Evolutionary conservation across 441 rosid genomes (phyloP).

Genomic region (Croton laevigatus): DNA sequence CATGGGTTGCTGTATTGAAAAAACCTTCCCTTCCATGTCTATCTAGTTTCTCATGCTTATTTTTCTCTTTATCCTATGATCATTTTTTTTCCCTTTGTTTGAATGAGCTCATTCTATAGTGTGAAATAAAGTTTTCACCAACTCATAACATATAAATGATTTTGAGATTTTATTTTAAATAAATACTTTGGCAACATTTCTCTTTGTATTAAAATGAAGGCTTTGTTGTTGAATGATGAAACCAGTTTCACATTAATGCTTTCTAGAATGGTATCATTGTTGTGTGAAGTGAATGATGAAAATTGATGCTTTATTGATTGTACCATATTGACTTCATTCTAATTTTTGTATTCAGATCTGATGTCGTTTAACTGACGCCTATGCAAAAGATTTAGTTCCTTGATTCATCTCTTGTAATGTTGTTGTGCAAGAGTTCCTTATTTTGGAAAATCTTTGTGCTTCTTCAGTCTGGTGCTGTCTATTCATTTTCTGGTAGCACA

Average conservation of each 20-base stretch:
- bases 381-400: background rate
- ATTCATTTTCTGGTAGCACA: background rate
- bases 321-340: background rate
- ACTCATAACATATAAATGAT: too few species aligned
- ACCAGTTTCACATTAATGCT: constrained; percentile 2
- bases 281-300: background rate
- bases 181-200: background rate
- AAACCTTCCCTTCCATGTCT: background rate
- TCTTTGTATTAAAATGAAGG: background rate
- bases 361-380: background rate
- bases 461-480: background rate
- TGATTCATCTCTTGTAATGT: background rate
- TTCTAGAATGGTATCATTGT: background rate
- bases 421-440: background rate
- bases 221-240: background rate
- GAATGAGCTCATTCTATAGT: too few species aligned
- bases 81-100: background rate
- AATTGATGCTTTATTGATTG: background rate
- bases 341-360: background rate
- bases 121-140: too few species aligned
- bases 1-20: too few species aligned
- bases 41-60: background rate
- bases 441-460: background rate
- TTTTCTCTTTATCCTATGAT: background rate
- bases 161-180: background rate